phyloP scores from a whole-genome alignment of 371 early-diverging fungal species.

The Globomyces sp. region DNA sequence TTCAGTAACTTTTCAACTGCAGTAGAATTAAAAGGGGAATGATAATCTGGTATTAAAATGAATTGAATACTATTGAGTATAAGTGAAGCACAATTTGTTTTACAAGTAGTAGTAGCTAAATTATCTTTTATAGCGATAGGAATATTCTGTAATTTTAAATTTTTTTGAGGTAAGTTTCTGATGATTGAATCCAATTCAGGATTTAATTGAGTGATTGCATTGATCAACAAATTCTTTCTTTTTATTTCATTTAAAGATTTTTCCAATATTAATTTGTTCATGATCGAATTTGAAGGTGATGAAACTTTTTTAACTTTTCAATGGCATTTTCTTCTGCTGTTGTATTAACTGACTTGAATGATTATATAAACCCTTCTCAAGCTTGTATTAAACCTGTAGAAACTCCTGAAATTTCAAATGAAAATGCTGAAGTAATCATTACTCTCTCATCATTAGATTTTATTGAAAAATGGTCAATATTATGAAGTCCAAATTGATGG shows the following conservation, averaged over 20 bases:
- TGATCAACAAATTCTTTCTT: not conserved
- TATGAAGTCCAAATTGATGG: conserved; percentile 89
- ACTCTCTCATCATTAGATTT: conserved; percentile 33
- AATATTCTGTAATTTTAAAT: conserved; percentile 56
- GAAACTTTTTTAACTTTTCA: not conserved
- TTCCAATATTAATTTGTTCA: conserved; percentile 2
- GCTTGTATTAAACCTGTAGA: conserved; percentile 94
- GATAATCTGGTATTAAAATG: conserved; percentile 48
- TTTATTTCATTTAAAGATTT: not conserved
- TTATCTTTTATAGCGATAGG: conserved; percentile 73
- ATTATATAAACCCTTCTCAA: conserved; percentile 92
- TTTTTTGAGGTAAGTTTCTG: not conserved
- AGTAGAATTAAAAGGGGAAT: conserved; percentile 78
- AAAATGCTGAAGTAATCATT: conserved; percentile 40
- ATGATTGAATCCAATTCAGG: not conserved
- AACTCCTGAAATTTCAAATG: conserved; percentile 60
- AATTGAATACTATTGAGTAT: conserved; percentile 58
- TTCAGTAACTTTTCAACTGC: conserved; percentile 60
- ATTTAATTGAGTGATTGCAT: not conserved
- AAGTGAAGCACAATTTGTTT: conserved; percentile 68
- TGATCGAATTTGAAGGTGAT: too few species aligned
- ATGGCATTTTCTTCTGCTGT: conserved; percentile 50
- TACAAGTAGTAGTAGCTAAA: conserved; percentile 58
- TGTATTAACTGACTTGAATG: conserved; percentile 88
- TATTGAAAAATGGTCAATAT: conserved; percentile 60